A percentile compares a stretch with the other conserved stretches of the same genome.
Conservation (phyloP, 179 eudicot species). For the Sideroxylon spinosum region DNA sequence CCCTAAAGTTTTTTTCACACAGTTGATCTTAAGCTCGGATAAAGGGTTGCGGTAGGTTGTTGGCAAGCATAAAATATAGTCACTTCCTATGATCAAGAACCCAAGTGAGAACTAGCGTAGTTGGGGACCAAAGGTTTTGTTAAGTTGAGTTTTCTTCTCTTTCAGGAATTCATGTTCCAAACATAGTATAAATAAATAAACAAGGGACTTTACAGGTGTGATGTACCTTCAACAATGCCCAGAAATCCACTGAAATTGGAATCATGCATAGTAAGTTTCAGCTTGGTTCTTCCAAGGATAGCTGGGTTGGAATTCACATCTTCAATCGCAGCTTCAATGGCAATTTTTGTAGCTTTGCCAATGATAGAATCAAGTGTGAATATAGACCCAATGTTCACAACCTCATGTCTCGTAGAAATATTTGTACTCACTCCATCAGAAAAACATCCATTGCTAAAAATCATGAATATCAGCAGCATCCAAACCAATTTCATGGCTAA, state of each 20-base stretch:
- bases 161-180: too few species aligned
- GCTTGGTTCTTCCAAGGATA: slow-evolving; percentile 52
- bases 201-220: background rate
- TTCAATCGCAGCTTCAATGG: slow-evolving; percentile 60
- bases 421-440: slow-evolving; percentile 22
- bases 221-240: slow-evolving; percentile 50
- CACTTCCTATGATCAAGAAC: too few species aligned
- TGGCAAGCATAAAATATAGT: too few species aligned
- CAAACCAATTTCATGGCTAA: slow-evolving; percentile 20
- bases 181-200: background rate
- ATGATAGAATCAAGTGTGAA: slow-evolving; percentile 34
- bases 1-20: too few species aligned
- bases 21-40: too few species aligned
- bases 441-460: slow-evolving; percentile 6
- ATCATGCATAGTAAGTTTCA: slow-evolving; percentile 45
- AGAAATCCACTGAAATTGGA: slow-evolving; percentile 52
- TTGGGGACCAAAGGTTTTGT: too few species aligned
- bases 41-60: too few species aligned
- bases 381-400: slow-evolving; percentile 56
- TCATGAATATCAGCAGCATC: slow-evolving; percentile 18
- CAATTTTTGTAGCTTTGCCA: slow-evolving; percentile 71
- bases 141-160: too few species aligned
- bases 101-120: too few species aligned
- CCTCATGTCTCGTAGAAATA: slow-evolving; percentile 45
- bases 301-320: slow-evolving; percentile 57